Evolutionary conservation across 352 stramenopile species (phyloP).

Genomic region (Pythium phragmitis): DNA sequence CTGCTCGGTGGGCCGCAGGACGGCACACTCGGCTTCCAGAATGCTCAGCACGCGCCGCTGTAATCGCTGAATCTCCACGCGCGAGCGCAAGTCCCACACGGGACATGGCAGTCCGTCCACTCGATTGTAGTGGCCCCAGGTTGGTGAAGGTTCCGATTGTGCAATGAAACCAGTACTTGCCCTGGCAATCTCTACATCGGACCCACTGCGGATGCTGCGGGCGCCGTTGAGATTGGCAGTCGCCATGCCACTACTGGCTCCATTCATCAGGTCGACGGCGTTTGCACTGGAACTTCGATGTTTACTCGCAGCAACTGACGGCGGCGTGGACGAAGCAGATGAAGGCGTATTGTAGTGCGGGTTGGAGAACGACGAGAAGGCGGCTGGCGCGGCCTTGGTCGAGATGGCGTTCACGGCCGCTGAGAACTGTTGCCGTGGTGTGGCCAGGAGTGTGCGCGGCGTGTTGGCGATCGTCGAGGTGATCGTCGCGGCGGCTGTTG

Average conservation of each 20-base stretch:
- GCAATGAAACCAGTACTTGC: neutral
- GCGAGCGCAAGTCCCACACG: conserved; percentile 66
- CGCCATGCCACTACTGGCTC: neutral
- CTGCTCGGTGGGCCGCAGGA: conserved; percentile 55
- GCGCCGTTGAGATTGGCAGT: neutral
- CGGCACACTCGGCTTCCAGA: conserved; percentile 54
- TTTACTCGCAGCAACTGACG: neutral
- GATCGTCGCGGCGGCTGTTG: conserved; percentile 65
- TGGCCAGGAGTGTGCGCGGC: conserved; percentile 55
- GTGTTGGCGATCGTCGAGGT: conserved; percentile 76
- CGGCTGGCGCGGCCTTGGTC: conserved; percentile 64
- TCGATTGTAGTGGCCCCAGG: neutral
- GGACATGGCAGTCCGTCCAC: conserved; percentile 3
- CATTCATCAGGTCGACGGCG: conserved; percentile 8
- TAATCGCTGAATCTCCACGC: conserved; percentile 53
- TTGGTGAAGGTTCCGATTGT: neutral
- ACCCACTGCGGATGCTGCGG: neutral
- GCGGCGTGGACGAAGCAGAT: neutral
- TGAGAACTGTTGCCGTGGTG: conserved; percentile 72
- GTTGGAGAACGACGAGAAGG: conserved; percentile 59
- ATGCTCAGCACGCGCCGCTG: conserved; percentile 48
- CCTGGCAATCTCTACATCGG: conserved; percentile 1
- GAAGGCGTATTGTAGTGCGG: conserved; percentile 15
- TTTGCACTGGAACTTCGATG: conserved; percentile 15
- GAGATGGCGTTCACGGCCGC: conserved; percentile 76